These are phyloP conservation scores for Dendrobium nobile DNA, from an alignment of 106 monocot species.

Conservation along the genomic window DNA sequence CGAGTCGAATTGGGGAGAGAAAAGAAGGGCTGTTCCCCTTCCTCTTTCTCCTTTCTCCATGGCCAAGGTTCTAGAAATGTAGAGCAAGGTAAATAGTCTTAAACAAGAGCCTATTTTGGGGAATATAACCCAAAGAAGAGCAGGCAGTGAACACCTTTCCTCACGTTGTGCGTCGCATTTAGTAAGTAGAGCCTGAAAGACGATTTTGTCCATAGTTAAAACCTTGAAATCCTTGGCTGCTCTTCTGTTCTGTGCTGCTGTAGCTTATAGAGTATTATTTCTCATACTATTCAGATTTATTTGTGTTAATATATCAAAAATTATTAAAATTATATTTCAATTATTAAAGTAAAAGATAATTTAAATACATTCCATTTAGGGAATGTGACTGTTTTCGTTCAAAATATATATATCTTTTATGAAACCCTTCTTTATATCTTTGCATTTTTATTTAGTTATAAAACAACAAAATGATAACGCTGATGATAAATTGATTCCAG, in stretches of 20 bases:
- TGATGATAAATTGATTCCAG: too few relatives aligned
- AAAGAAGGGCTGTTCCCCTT: neutral
- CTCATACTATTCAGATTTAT: neutral
- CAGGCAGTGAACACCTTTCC: neutral
- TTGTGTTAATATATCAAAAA: too few relatives aligned
- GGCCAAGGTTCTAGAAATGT: neutral
- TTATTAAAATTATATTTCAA: too few relatives aligned
- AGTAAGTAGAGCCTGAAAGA: neutral
- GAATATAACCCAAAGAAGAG: neutral
- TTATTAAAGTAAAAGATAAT: too few relatives aligned
- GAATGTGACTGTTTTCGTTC: too few relatives aligned
- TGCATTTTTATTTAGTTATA: too few relatives aligned
- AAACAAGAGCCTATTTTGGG: neutral
- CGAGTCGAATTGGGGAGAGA: neutral
- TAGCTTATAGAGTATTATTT: neutral
- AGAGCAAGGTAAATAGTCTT: neutral
- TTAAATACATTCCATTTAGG: too few relatives aligned
- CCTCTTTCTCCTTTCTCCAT: slow-evolving; percentile 1
- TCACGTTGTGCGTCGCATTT: neutral
- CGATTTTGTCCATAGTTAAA: neutral
- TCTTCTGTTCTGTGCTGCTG: neutral
- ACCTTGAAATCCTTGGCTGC: neutral
- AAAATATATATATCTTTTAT: too few relatives aligned
- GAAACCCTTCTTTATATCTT: too few relatives aligned
- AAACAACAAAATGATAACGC: too few relatives aligned